A percentile compares a stretch with the other conserved stretches of the same genome.
These are phyloP conservation scores for Solanum corneliomulleri DNA, from an alignment of 257 asterid genomes.

Conservation along the genomic window DNA sequence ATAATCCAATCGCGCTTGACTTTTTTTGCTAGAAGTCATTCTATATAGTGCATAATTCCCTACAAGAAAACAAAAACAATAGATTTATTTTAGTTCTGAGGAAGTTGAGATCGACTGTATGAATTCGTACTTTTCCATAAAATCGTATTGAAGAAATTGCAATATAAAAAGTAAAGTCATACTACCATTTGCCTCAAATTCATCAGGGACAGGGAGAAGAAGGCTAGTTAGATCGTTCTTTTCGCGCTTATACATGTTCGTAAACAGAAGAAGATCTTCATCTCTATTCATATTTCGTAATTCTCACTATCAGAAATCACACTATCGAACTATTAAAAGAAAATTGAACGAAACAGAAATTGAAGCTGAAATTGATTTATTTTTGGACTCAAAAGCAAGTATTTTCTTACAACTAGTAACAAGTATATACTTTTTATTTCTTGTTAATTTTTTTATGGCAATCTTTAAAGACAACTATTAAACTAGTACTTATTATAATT, in stretches of 20 bases:
- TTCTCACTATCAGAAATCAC: neutral
- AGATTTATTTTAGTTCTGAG: neutral
- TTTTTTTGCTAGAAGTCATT: conserved; percentile 40
- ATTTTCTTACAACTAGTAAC: no score
- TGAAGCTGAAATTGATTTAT: neutral
- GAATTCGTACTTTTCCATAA: neutral
- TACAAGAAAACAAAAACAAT: neutral
- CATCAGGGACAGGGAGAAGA: conserved; percentile 61
- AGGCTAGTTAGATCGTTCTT: conserved; percentile 36
- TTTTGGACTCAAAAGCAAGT: neutral
- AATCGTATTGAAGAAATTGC: neutral
- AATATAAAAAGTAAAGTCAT: neutral
- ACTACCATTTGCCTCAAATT: conserved; percentile 59
- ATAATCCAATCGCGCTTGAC: conserved; percentile 11
- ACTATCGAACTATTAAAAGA: neutral
- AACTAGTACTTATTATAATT: neutral
- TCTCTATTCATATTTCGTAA: conserved; percentile 13
- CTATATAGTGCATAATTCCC: conserved; percentile 42
- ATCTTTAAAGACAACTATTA: neutral
- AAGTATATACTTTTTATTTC: neutral
- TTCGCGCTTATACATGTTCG: conserved; percentile 48
- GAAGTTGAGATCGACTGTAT: neutral
- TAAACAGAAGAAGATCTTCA: conserved; percentile 60
- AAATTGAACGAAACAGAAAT: neutral
- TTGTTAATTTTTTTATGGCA: neutral